phyloP scores from a whole-genome alignment of 2,329 filamentous ascomycete species.

The Zarea fungicola region DNA sequence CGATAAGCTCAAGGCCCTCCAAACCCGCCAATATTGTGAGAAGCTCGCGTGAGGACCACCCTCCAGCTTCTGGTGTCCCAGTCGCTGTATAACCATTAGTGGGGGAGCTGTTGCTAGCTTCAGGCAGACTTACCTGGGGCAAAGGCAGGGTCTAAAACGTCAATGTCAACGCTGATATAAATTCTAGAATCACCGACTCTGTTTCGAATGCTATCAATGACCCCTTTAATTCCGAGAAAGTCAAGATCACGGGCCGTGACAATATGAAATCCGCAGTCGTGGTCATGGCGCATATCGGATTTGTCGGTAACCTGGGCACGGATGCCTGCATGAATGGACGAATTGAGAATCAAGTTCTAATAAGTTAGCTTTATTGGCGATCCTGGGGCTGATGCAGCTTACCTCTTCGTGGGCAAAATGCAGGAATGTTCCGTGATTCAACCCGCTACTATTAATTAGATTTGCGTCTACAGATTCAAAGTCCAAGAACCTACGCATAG shows the following conservation, averaged over 20 bases:
- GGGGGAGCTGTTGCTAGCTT: too few species aligned
- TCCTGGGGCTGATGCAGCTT: background rate
- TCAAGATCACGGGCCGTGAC: slow-evolving; percentile 57
- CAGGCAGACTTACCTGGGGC: slow-evolving; percentile 18
- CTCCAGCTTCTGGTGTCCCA: slow-evolving; percentile 78
- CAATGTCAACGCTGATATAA: slow-evolving; percentile 72
- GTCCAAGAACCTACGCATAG: slow-evolving; percentile 14
- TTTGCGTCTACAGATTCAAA: background rate
- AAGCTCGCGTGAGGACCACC: slow-evolving; percentile 79
- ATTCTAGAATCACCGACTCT: slow-evolving; percentile 68
- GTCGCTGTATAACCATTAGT: slow-evolving; percentile 59
- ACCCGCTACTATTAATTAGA: slow-evolving; percentile 11
- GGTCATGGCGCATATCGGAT: slow-evolving; percentile 20
- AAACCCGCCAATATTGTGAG: slow-evolving; percentile 73
- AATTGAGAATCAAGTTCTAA: slow-evolving; percentile 56
- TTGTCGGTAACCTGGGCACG: slow-evolving; percentile 61
- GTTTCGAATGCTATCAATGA: slow-evolving; percentile 61
- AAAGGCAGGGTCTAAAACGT: slow-evolving; percentile 64
- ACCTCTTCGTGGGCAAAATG: slow-evolving; percentile 22
- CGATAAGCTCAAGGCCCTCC: slow-evolving; percentile 73
- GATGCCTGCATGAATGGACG: slow-evolving; percentile 71
- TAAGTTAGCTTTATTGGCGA: background rate
- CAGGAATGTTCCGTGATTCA: slow-evolving; percentile 24
- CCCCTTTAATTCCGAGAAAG: slow-evolving; percentile 62
- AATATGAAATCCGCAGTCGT: slow-evolving; percentile 19